Evolutionary conservation across 2,329 filamentous ascomycete genomes (phyloP), one percentile per base, ranked within the genome.

Genomic region (Pseudohalonectria lignicola): DNA sequence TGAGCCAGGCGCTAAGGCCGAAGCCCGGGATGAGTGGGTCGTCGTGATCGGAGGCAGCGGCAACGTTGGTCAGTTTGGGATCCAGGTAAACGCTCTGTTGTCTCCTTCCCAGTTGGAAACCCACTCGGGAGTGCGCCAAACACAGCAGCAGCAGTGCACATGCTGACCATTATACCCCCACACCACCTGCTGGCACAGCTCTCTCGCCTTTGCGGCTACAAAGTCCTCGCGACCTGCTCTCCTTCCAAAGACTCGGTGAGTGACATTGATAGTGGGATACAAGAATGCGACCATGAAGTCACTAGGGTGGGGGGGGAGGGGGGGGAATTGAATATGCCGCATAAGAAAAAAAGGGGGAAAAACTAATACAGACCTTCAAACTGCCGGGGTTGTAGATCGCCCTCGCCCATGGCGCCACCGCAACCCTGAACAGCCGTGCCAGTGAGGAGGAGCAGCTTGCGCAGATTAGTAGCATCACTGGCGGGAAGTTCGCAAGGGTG

Each of bases 191-290:
- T 34, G 8, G 12, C 23, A 7, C 23, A 62, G 57, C 41, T 63
- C 19, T 53, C 51, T 6, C 54, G 51, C 18, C 33, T 55, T 8
- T 55, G 52, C 29, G 59, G 59, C 9, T 60, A 54, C 42, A 59
- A 59, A 33, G 54, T 63, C 3, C 49, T 60, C 2, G 53, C 57
- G 1, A 57, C 56, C 3, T 60, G 54, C 34, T 61, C 59, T 1
- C 47, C 53, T 4, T 47, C 45, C 3, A 57, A 57, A 17, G 19
- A 38, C 20, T 33, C 46, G 15, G 53, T 54, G 38, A n/a, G 46
- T 23, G 13, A 13, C 29, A n/a, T n/a, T n/a, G n/a, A n/a, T n/a
- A n/a, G n/a, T n/a, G n/a, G n/a, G n/a, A n/a, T n/a, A n/a, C n/a
- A n/a, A n/a, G n/a, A n/a, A n/a, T n/a, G n/a, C 13, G 6, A 7